Base-by-base conservation (phyloP, 768 basidiomycete genomes). In the Exidia glandulosa region DNA sequence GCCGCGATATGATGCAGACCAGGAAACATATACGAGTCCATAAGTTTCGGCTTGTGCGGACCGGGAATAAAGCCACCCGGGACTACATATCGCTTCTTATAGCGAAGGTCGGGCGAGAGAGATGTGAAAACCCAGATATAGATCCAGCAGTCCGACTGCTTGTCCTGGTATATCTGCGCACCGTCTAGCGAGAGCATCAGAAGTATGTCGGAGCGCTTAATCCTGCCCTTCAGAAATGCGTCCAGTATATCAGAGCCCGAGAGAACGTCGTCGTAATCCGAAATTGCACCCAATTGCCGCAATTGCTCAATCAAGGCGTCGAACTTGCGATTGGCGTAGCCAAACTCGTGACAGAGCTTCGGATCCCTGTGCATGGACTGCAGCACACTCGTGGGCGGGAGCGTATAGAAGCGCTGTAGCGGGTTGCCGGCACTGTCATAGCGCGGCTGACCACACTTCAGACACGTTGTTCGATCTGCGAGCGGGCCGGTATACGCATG, bases 401-500 rank as follows among this genome's bases (percentile, higher is more conserved):
- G 9, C 19, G 60, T 61, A 32, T 59, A 34, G 34, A 61, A 59
- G 7, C 6, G n/a, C 33, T 58, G 58, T 6, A 33, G 32, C 3
- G 60, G 10, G 4, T 31, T 59, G 3, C 12, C 30, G 7, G 25
- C 14, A 3, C 25, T 10, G 6, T 71, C 65, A 57, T 71, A 71
- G 1, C 68, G 69, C 4, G 65, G 45, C 58, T 68, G 59, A 0
- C 55, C 56, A 56, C 76, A 77, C 2, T 50, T 59, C 41, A 69
- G 57, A 19, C 62, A 60, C 36, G 67, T 6, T 58, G 33, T 67
- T 65, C 1, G 59, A 0, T 68, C 31, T 1, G 58, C 57, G 23
- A 69, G 75, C 0, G 74, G 75, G 0, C 78, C 75, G 0, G 73
- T 76, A 57, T 68, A 81, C 0, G 73, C 74, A n/a, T 70, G 30